phyloP scores from a whole-genome alignment of 176 grass and related monocot species.

The Otatea glauca region DNA sequence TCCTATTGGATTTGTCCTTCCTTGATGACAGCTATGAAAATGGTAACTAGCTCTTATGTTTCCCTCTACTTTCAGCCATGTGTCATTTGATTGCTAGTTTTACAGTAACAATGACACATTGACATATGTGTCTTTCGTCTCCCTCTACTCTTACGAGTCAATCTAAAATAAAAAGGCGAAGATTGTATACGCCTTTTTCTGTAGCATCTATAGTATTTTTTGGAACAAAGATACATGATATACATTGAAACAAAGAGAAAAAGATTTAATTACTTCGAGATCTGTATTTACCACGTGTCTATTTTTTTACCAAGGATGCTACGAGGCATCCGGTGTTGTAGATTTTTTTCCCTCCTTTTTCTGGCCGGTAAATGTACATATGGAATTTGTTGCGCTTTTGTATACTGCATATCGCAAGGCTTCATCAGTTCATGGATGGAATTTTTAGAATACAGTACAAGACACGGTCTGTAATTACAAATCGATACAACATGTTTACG shows the following conservation, averaged over 20 bases:
- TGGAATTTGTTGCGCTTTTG: not conserved
- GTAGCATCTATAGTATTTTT: not conserved
- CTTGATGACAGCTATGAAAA: not conserved
- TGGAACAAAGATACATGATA: no score
- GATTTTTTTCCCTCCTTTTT: no score
- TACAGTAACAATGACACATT: not conserved
- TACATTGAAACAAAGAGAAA: no score
- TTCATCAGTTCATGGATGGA: conserved; percentile 11
- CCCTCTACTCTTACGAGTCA: not conserved
- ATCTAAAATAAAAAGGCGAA: not conserved
- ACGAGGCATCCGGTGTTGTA: no score
- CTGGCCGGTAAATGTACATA: conserved; percentile 9
- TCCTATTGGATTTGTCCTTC: no score
- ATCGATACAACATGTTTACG: no score
- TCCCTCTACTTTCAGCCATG: not conserved
- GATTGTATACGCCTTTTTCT: not conserved
- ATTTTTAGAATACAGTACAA: no score
- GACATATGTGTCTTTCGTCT: not conserved
- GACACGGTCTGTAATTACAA: no score
- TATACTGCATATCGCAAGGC: not conserved
- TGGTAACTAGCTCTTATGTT: not conserved
- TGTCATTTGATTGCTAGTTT: not conserved
- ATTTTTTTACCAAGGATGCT: no score
- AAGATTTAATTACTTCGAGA: no score
- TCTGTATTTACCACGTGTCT: no score